A percentile compares a stretch with the other conserved stretches of the same genome.
phyloP scores from a whole-genome alignment of 495 filamentous ascomycete species.

The Lasiosphaeria miniovina region DNA sequence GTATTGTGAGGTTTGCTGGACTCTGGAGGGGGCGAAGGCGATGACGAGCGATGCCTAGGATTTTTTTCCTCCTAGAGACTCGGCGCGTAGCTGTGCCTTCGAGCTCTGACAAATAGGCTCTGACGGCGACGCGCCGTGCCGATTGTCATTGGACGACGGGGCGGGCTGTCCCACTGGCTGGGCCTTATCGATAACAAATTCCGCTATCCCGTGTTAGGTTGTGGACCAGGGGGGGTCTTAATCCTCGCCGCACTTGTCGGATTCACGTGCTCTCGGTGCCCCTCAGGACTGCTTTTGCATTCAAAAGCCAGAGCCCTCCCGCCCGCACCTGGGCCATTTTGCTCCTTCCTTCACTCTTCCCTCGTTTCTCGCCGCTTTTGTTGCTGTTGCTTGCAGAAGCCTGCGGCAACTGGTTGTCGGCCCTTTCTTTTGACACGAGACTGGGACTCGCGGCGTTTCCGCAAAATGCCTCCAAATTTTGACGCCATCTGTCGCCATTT shows the following conservation, averaged over 20 bases:
- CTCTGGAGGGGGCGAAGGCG: not conserved
- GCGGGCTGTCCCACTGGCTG: not conserved
- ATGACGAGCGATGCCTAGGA: not conserved
- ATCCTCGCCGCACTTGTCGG: too few species aligned
- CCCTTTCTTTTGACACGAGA: not conserved
- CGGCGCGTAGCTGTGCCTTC: not conserved
- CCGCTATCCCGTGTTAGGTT: too few species aligned
- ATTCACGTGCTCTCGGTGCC: conserved; percentile 16
- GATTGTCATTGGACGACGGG: not conserved
- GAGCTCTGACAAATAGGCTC: not conserved
- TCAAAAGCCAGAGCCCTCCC: conserved; percentile 31
- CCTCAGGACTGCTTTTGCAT: conserved; percentile 14
- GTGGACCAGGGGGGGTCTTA: too few species aligned
- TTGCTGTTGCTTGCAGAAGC: not conserved
- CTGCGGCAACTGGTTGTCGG: too few species aligned
- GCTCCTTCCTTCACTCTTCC: conserved; percentile 16
- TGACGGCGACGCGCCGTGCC: not conserved
- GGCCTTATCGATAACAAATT: not conserved
- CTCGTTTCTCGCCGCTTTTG: conserved; percentile 4
- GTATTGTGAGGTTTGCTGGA: not conserved
- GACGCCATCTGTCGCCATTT: too few species aligned
- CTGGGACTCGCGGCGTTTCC: too few species aligned
- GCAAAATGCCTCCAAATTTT: too few species aligned
- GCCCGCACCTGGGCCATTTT: conserved; percentile 8
- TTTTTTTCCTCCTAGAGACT: not conserved